These are phyloP conservation scores for Rhizopogon salebrosus DNA, from an alignment of 768 basidiomycete genomes.

Conservation along the genomic window DNA sequence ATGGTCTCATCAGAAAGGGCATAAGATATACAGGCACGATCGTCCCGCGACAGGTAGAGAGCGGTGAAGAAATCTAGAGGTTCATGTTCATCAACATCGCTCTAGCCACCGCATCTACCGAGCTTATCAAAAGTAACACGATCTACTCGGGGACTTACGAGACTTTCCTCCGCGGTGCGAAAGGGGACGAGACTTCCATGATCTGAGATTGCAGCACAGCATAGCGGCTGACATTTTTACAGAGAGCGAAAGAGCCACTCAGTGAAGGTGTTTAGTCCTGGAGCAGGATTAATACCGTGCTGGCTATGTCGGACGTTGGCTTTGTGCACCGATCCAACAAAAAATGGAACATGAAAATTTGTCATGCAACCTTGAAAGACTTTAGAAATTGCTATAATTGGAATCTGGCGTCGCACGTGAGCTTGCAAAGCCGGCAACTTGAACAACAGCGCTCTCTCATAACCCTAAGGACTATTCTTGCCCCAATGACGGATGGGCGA, in stretches of 20 bases:
- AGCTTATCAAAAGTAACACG: conserved; percentile 2
- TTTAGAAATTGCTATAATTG: too few relatives aligned
- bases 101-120: neutral
- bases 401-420: too few relatives aligned
- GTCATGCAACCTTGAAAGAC: too few relatives aligned
- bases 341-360: too few relatives aligned
- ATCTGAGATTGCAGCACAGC: neutral
- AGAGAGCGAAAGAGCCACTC: too few relatives aligned
- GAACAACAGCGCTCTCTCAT: neutral
- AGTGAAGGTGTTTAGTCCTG: too few relatives aligned
- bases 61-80: neutral
- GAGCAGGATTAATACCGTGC: too few relatives aligned
- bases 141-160: neutral
- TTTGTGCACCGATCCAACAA: too few relatives aligned
- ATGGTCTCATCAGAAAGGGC: neutral
- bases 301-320: too few relatives aligned
- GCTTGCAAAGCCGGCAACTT: too few relatives aligned
- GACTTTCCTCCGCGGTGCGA: neutral
- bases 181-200: neutral
- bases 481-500: neutral
- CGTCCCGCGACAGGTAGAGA: neutral
- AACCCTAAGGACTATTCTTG: too few relatives aligned
- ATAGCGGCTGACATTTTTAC: too few relatives aligned
- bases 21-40: neutral
- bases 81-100: neutral